Conservation (phyloP, 768 basidiomycete species). For the Candolleomyces efflorescens region DNA sequence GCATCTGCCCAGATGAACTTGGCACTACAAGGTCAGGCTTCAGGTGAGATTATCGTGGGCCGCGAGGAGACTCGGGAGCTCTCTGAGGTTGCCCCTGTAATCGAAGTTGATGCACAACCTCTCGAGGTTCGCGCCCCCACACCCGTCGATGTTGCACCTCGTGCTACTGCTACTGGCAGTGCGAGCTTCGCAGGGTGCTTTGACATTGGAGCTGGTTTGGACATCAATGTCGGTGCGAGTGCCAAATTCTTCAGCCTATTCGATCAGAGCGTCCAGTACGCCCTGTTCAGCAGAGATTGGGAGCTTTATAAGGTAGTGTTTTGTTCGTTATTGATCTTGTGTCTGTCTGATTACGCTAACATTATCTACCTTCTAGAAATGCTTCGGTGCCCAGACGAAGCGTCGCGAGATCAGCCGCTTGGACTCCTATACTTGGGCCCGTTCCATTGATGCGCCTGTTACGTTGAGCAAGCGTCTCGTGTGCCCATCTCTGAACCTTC, state of each 20-base stretch:
- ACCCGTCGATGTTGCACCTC: not conserved
- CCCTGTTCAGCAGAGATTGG: slow-evolving; percentile 28
- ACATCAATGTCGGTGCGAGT: slow-evolving; percentile 28
- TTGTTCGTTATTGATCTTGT: not conserved
- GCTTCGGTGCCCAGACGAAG: slow-evolving; percentile 14
- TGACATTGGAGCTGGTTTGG: slow-evolving; percentile 25
- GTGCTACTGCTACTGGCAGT: not conserved
- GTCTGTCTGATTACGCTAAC: not conserved
- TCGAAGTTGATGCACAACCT: not conserved
- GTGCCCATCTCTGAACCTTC: too few species aligned
- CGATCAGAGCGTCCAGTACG: slow-evolving; percentile 16
- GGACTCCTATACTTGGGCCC: slow-evolving; percentile 9
- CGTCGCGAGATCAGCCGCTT: too few species aligned
- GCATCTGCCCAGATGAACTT: slow-evolving; percentile 26
- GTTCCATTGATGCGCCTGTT: too few species aligned
- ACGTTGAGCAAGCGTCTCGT: too few species aligned
- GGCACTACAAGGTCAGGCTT: slow-evolving; percentile 15
- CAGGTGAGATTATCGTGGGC: not conserved
- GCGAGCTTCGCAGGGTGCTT: slow-evolving; percentile 29
- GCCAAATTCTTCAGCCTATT: slow-evolving; percentile 28
- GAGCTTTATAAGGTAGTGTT: slow-evolving; percentile 25
- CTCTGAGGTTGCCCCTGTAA: not conserved
- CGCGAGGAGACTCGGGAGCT: not conserved
- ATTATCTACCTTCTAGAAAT: slow-evolving; percentile 13
- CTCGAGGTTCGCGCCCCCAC: not conserved